Evolutionary conservation across 1,284 basidiomycete species (phyloP).

Genomic region (Porogramme epimiltina): DNA sequence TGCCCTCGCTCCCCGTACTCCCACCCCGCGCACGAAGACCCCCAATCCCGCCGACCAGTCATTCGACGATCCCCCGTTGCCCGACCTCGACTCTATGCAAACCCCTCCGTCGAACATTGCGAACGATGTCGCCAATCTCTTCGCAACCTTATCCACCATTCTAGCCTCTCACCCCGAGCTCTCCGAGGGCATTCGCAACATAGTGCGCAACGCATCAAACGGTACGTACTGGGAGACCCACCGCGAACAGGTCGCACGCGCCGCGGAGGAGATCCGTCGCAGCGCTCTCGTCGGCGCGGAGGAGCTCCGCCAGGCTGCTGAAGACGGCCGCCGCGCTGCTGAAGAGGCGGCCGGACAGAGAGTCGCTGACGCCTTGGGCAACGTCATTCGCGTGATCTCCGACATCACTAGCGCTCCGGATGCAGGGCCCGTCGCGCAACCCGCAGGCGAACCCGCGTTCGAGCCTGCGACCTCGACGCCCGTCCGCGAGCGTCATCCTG

Average conservation of each 20-base stretch:
- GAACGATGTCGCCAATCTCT: conserved; percentile 61
- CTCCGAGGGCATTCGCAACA: conserved; percentile 62
- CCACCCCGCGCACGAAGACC: conserved; percentile 16
- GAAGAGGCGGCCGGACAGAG: conserved; percentile 67
- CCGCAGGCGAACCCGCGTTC: conserved; percentile 1
- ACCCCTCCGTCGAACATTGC: conserved; percentile 42
- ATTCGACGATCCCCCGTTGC: conserved; percentile 56
- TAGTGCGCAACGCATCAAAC: conserved; percentile 58
- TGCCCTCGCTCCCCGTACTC: conserved; percentile 8
- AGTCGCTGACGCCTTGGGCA: conserved; percentile 64
- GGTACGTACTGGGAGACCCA: conserved; percentile 71
- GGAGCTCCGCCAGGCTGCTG: conserved; percentile 39
- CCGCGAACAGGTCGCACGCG: conserved; percentile 54
- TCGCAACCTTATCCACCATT: conserved; percentile 53
- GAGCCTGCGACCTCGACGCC: conserved; percentile 27
- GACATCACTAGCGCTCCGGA: conserved; percentile 30
- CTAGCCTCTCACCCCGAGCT: conserved; percentile 70
- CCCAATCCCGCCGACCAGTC: conserved; percentile 8
- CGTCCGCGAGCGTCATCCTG: conserved; percentile 6
- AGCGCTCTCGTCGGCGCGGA: conserved; percentile 41
- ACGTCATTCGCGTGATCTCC: conserved; percentile 57
- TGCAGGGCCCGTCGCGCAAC: neutral
- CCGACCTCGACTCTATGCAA: conserved; percentile 43
- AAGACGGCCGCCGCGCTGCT: conserved; percentile 45
- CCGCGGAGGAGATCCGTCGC: conserved; percentile 51